Percentiles rank a stretch among this genome's conserved stretches.
Evolutionary conservation across 306 rosid genomes (phyloP).

Genomic region (Pachyrhizus erosus): DNA sequence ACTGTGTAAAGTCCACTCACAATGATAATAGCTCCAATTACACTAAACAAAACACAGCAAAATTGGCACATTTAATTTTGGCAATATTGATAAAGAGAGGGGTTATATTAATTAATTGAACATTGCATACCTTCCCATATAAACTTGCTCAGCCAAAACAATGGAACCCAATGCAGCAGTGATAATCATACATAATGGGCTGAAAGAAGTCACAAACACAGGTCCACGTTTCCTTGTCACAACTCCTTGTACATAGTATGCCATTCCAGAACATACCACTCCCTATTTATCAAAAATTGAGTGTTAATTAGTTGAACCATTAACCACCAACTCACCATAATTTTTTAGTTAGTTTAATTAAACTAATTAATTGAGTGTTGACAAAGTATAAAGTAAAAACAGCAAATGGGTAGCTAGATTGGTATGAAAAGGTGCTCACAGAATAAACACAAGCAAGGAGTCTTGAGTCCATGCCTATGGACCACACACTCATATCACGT

Average conservation of each 20-base stretch:
- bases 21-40: conserved; percentile 86
- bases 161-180: conserved; percentile 84
- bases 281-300: conserved; percentile 57
- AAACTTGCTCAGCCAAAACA: conserved; percentile 79
- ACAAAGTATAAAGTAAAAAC: background rate
- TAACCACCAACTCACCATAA: background rate
- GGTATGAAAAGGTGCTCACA: conserved; percentile 51
- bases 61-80: background rate
- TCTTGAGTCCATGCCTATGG: conserved; percentile 84
- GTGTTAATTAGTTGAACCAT: background rate
- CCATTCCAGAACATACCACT: conserved; percentile 89
- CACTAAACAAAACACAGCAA: conserved; percentile 42
- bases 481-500: conserved; percentile 84
- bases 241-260: conserved; percentile 90
- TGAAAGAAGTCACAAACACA: conserved; percentile 90
- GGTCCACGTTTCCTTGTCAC: conserved; percentile 90
- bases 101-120: background rate
- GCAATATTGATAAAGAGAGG: background rate
- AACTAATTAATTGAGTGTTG: background rate
- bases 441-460: conserved; percentile 94
- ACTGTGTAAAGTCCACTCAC: conserved; percentile 87
- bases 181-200: conserved; percentile 91
- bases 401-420: background rate
- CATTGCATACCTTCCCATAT: conserved; percentile 74
- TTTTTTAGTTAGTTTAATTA: background rate